Evolutionary conservation across 2,329 filamentous ascomycete genomes (phyloP), one percentile per base, ranked within the genome.

Genomic region (Xylariaceae sp.): DNA sequence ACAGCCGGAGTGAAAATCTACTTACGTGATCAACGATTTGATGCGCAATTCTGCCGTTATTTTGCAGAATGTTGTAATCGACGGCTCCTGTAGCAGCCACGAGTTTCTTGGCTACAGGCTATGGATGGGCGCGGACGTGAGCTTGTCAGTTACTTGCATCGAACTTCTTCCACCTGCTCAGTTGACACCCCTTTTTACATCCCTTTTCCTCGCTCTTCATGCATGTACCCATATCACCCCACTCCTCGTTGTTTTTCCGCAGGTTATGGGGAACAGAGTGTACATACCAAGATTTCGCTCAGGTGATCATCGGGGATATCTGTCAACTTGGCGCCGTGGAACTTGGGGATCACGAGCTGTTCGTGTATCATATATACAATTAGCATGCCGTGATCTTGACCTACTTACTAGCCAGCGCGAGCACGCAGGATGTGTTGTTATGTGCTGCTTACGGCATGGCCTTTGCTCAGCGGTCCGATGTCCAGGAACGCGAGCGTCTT

Each of bases 401-500:
- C 26, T 26, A 26, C 26, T 26, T 26, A 26, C 26, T 26, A 26
- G 26, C 8, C 26, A 8, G 26, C 26, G 26, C 26, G 26, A 26
- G 26, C 26, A 26, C 26, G 26, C 8, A 26, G 26, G 26, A n/a
- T n/a, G 26, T 4, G 4, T 26, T 26, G 26, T 16, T 19, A 40
- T 7, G 37, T 40, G 45, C 3, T 30, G 72, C 84, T 66, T 79
- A 96, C 92, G 61, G 92, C 89, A 68, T 99, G 94, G 53, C 94
- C 94, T 68, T 82, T 82, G 72, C 86, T 90, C 19, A 97, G 76
- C 3, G 94, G 94, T 61, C 90, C 86, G 74, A 99, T 96, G 72
- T 99, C 94, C 62, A 99, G 87, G 72, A 99, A 99, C 9, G 94
- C 94, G 58, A 96, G 80, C 43, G 92, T 89, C 76, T 92, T 96